Conservation (phyloP, 345 rosid genomes). For the Fremontodendron californicum region DNA sequence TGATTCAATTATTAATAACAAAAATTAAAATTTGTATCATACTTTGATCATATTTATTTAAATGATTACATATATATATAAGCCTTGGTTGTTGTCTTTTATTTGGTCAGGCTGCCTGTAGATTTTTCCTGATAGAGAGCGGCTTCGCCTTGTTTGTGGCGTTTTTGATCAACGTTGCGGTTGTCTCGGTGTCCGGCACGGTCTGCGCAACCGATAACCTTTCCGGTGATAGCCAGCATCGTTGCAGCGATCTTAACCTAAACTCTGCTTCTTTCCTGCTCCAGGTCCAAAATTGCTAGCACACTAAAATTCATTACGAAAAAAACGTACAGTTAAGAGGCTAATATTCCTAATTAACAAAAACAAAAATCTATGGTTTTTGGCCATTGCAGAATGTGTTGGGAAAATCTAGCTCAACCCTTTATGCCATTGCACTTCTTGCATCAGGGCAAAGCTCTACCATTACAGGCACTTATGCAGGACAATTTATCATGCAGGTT, state of each 20-base stretch:
- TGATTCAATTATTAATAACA: too few relatives aligned
- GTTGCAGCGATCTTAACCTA: constrained; percentile 48
- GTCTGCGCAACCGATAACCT: constrained; percentile 37
- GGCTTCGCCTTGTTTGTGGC: constrained; percentile 60
- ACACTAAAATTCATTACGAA: not conserved
- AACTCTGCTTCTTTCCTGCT: constrained; percentile 70
- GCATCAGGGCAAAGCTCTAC: constrained; percentile 70
- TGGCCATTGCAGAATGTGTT: constrained; percentile 47
- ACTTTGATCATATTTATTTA: too few relatives aligned
- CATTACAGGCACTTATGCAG: constrained; percentile 68
- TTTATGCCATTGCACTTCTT: constrained; percentile 56
- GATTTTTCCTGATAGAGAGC: constrained; percentile 57
- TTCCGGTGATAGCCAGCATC: constrained; percentile 14
- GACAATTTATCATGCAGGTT: constrained; percentile 67
- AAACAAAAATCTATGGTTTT: not conserved
- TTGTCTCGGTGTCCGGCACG: constrained; percentile 51
- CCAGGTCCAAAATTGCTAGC: constrained; percentile 27
- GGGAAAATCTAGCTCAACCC: constrained; percentile 50
- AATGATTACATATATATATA: not conserved
- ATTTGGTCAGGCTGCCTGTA: constrained; percentile 48
- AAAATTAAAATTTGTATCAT: too few relatives aligned
- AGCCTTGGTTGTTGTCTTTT: not conserved
- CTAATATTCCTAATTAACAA: not conserved
- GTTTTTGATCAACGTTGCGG: constrained; percentile 52
- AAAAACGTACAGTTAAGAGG: not conserved